Base-by-base conservation (phyloP, 1,284 basidiomycete genomes). In the Puccinia coronata region DNA sequence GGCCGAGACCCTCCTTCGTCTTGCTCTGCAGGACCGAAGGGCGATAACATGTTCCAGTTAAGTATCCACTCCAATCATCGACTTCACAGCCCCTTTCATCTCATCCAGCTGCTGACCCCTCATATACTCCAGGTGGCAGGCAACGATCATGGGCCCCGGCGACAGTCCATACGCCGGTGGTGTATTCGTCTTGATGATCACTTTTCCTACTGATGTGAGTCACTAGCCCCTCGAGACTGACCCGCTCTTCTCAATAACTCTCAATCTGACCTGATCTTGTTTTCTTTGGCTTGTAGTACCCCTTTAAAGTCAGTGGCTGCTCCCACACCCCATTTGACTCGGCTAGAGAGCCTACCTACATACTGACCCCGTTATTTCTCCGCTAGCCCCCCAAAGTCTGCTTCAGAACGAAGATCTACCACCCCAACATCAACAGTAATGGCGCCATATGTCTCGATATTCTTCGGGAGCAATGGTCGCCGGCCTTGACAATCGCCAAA, bases 361-460 rank as follows among this genome's bases (percentile, higher is more conserved):
- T 63, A 36, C 36, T 65, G 3, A 49, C 12, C 12, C 28, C 31
- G 9, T 20, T 55, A 11, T 28, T n/a, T 61, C 84, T 85, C 11
- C 85, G 84, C 43, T 51, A 81, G 89, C 96, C 97, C 57, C 97
- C 97, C 87, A 98, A 98, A 91, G 95, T 99, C 87, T 93, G 92
- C 88, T 99, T 99, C 89, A 95, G 94, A 85, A 99, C 96, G 86
- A 98, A 90, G 86, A 89, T 89, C 86, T 88, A 88, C 85, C 95
- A 96, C 87, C 93, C 94, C 71, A 96, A 96, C 89, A 96, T 97
- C 93, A 97, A 97, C 87, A 92, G 93, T 83, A 96, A 97, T 85
- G 97, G 97, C 71, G 96, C 94, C 84, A 99, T 99, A 88, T 99
- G 97, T 88, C 89, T 99, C 84, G 97, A 98, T 87, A 98, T 98